Evolutionary conservation across 495 filamentous ascomycete species (phyloP).

Genomic region (Xanthoparmelia taractica): DNA sequence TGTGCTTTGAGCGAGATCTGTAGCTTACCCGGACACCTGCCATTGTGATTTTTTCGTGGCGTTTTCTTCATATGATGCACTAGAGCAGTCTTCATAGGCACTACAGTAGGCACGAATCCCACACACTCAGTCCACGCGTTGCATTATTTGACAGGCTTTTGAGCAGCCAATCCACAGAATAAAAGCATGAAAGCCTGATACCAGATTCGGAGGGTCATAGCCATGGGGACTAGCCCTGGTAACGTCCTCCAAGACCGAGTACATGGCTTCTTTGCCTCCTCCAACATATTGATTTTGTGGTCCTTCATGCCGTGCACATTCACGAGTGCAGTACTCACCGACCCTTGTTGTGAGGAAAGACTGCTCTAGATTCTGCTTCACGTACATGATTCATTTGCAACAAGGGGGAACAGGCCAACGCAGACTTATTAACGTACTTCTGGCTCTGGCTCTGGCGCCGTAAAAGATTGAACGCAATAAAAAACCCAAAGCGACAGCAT

Average conservation of each 20-base stretch:
- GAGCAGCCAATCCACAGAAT: neutral
- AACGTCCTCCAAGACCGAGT: neutral
- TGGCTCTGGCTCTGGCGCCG: too few relatives aligned
- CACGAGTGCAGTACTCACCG: too few relatives aligned
- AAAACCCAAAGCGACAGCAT: neutral
- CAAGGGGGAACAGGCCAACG: neutral
- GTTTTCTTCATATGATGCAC: neutral
- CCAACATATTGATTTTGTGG: too few relatives aligned
- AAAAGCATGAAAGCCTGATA: neutral
- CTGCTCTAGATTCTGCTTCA: neutral
- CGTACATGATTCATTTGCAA: neutral
- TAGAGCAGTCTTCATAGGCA: neutral
- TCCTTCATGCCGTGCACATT: too few relatives aligned
- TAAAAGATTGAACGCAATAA: neutral
- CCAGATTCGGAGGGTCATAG: neutral
- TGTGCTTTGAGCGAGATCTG: neutral
- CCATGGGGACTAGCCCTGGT: neutral
- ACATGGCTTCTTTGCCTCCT: too few relatives aligned
- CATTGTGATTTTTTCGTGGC: neutral
- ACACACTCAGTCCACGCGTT: neutral
- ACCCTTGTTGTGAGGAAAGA: neutral
- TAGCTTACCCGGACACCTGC: neutral
- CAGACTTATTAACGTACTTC: too few relatives aligned
- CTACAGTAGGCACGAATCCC: neutral
- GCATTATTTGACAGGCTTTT: neutral